Conservation (phyloP, 371 early-diverging fungal species). For the Funneliformis caledonium region DNA sequence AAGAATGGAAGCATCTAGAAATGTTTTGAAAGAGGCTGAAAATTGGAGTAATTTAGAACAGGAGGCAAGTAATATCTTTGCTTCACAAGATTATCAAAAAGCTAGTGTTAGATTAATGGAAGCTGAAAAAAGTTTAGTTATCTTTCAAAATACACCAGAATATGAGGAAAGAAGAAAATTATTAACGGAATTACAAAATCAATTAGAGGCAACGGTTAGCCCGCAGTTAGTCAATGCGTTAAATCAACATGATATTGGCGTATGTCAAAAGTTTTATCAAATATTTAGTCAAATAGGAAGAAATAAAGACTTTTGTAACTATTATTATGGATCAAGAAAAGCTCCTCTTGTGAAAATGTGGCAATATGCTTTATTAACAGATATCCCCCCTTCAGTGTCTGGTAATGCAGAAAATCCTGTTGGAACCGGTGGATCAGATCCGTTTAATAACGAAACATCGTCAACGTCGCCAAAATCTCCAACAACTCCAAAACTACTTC, state of each 20-base stretch:
- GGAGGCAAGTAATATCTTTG: slow-evolving; percentile 69
- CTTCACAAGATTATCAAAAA: slow-evolving; percentile 60
- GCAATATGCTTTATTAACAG: slow-evolving; percentile 44
- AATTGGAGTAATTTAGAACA: slow-evolving; percentile 76
- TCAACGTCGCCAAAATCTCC: neutral
- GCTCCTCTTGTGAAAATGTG: slow-evolving; percentile 52
- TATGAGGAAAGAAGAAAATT: slow-evolving; percentile 62
- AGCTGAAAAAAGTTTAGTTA: slow-evolving; percentile 67
- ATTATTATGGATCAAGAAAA: slow-evolving; percentile 59
- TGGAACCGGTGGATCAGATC: neutral
- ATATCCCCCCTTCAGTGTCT: neutral
- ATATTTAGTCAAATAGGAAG: slow-evolving; percentile 65
- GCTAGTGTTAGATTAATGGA: slow-evolving; percentile 66
- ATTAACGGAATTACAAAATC: slow-evolving; percentile 57
- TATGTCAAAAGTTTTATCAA: slow-evolving; percentile 55
- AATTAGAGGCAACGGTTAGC: slow-evolving; percentile 59
- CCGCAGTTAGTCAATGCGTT: slow-evolving; percentile 59
- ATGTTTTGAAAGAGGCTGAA: slow-evolving; percentile 70
- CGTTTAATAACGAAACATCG: neutral
- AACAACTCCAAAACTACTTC: neutral
- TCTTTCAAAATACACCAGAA: slow-evolving; percentile 71
- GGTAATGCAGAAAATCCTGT: too few relatives aligned
- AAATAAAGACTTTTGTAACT: slow-evolving; percentile 60
- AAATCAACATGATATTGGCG: slow-evolving; percentile 57
- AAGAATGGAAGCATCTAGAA: slow-evolving; percentile 68